These are phyloP conservation scores for Albatrellus sp. DNA, from an alignment of 1,284 basidiomycete genomes.

Conservation along the genomic window DNA sequence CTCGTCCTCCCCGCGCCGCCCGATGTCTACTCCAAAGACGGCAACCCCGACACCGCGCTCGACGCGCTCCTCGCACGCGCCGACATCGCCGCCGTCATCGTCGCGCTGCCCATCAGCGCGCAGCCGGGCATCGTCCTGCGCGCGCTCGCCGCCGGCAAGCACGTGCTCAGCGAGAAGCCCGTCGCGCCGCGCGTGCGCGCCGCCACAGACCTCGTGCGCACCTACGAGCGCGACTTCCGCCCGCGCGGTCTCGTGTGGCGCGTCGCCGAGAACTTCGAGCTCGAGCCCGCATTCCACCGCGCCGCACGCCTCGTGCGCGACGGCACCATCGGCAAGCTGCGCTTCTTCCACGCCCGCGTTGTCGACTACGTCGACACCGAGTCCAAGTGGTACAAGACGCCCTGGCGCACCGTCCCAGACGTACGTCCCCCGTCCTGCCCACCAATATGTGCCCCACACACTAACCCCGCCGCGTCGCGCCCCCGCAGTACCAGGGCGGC, in stretches of 20 bases:
- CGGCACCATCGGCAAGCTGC: conserved; percentile 54
- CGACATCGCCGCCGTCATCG: conserved; percentile 62
- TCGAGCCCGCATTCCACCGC: conserved; percentile 45
- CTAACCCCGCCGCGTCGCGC: background rate
- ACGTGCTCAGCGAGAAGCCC: conserved; percentile 81
- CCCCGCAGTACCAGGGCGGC: conserved; percentile 65
- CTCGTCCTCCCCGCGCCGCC: conserved; percentile 32
- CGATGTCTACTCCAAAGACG: conserved; percentile 44
- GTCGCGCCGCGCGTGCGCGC: conserved; percentile 59
- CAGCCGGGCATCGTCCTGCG: conserved; percentile 60
- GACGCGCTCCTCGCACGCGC: conserved; percentile 51
- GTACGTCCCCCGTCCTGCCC: conserved; percentile 26
- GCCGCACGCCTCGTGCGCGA: conserved; percentile 41
- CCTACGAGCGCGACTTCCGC: conserved; percentile 54
- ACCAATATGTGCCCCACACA: too few species aligned
- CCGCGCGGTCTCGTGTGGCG: conserved; percentile 69
- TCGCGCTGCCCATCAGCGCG: conserved; percentile 65
- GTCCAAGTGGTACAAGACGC: conserved; percentile 68
- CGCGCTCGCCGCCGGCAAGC: conserved; percentile 63
- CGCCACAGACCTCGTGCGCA: conserved; percentile 51
- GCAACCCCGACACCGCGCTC: conserved; percentile 29
- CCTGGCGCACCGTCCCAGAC: conserved; percentile 74
- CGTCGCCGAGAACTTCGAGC: conserved; percentile 77
- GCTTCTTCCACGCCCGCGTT: conserved; percentile 45
- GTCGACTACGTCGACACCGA: conserved; percentile 47